Evolutionary conservation across 2,329 filamentous ascomycete species (phyloP), one percentile per base, ranked within the genome.

Genomic region (Aureobasidium sp.): DNA sequence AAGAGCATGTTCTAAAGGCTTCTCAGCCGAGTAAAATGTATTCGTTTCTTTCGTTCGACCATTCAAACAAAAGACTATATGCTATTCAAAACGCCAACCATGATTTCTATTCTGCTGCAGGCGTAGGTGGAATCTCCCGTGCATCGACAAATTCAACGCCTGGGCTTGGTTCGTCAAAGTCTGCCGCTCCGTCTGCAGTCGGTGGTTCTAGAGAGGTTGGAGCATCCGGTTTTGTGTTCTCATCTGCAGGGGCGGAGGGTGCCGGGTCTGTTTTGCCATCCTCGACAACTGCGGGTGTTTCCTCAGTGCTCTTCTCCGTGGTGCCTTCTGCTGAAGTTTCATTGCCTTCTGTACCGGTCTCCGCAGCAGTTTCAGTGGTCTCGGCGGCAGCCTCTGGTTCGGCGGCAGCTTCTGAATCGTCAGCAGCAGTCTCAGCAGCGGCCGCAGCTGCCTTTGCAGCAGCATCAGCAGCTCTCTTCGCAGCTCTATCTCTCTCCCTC

Each of bases 401-500:
- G 5, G 37, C 13, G 14, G 64, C 32, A 16, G 42, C 64, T 50
- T 68, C 66, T 7, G 67, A 70, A 8, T 67, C 71, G 5, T 30
- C 13, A 9, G 64, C 66, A 21, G 47, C 63, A 29, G 37, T 50
- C 13, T 61, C 61, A 11, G 62, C 61, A 3, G 44, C 57, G 14
- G 44, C 57, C 7, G 44, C 57, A 5, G 44, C 57, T 1, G 44
- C 45, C 45, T 60, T 64, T 11, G 64, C 68, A 16, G 68, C 71
- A 16, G 67, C 68, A 9, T 72, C 73, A 3, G 68, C 71, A 21
- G 67, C 68, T 25, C 29, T 25, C 34, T 61, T 61, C 8, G 67
- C 71, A 21, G 68, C 68, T 53, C 66, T 67, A 37, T 70, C 77
- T 67, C 79, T 77, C 64, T 82, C 82, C 63, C 80, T 72, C 51